A percentile compares a stretch with the other conserved stretches of the same genome.
Evolutionary conservation across 768 basidiomycete species (phyloP).

Genomic region (Boletus barrowsii): DNA sequence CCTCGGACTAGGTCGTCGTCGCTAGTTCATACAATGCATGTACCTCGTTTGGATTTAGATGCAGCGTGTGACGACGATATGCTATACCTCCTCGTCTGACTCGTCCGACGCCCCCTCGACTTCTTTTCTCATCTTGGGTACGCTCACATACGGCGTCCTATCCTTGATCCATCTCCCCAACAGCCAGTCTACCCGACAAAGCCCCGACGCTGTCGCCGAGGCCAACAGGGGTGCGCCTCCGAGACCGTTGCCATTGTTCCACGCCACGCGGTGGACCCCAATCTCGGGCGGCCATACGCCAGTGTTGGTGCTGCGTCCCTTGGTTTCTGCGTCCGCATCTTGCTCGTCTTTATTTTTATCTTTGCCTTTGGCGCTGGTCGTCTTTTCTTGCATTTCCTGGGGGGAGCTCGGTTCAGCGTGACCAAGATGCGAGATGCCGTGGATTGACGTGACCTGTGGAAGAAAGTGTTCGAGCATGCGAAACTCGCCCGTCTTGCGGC

Average conservation of each 20-base stretch:
- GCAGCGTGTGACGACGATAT: too few species aligned
- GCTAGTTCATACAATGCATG: neutral
- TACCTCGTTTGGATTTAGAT: too few species aligned
- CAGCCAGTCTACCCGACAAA: slow-evolving; percentile 82
- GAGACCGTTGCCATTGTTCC: slow-evolving; percentile 79
- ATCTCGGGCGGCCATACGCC: slow-evolving; percentile 81
- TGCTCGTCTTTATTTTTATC: slow-evolving; percentile 11
- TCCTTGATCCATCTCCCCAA: slow-evolving; percentile 71
- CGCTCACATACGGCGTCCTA: slow-evolving; percentile 61
- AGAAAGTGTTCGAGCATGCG: slow-evolving; percentile 87
- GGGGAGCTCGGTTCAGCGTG: neutral
- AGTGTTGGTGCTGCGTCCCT: slow-evolving; percentile 36
- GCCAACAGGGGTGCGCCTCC: slow-evolving; percentile 59
- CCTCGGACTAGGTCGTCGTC: neutral
- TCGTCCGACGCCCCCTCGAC: slow-evolving; percentile 39
- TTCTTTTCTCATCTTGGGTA: slow-evolving; percentile 62
- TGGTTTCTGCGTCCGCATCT: slow-evolving; percentile 9
- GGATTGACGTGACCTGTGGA: slow-evolving; percentile 51
- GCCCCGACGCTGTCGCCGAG: slow-evolving; percentile 77
- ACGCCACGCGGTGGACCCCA: slow-evolving; percentile 71
- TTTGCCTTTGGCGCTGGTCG: slow-evolving; percentile 31
- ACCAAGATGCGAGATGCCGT: neutral
- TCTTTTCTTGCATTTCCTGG: slow-evolving; percentile 48
- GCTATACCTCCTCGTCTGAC: slow-evolving; percentile 25
- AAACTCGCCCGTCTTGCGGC: slow-evolving; percentile 66